Percentiles rank a stretch among this genome's conserved stretches.
Evolutionary conservation across 2,329 filamentous ascomycete species (phyloP).

Genomic region (Fusarium torulosum): DNA sequence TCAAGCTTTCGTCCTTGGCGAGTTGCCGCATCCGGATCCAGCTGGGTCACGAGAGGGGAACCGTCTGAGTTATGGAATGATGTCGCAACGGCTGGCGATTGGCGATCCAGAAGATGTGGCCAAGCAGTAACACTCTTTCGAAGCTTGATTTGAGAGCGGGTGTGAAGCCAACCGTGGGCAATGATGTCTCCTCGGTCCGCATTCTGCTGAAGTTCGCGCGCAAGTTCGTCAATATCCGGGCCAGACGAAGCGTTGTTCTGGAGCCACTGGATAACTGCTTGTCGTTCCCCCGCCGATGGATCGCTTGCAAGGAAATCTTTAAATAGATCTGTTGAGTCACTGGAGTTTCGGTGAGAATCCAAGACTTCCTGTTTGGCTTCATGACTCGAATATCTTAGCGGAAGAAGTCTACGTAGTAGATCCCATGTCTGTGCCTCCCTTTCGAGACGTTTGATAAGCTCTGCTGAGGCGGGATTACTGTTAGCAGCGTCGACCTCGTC

Average conservation of each 20-base stretch:
- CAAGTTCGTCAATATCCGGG: conserved; percentile 79
- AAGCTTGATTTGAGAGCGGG: conserved; percentile 88
- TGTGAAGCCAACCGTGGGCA: conserved; percentile 92
- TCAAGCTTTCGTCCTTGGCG: conserved; percentile 83
- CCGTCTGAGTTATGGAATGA: conserved; percentile 70
- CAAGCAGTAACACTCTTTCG: conserved; percentile 83
- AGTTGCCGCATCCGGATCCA: conserved; percentile 91
- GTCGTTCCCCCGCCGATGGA: conserved; percentile 79
- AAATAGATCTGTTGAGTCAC: conserved; percentile 60
- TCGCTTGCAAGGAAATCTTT: conserved; percentile 81
- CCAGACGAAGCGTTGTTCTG: conserved; percentile 79
- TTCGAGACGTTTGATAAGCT: conserved; percentile 69
- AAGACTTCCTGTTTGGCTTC: conserved; percentile 50
- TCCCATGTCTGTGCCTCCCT: conserved; percentile 93
- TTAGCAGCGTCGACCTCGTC: conserved; percentile 61
- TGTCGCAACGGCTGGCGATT: conserved; percentile 67
- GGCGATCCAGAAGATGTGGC: conserved; percentile 73
- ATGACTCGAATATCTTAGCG: conserved; percentile 70
- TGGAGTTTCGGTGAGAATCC: conserved; percentile 37
- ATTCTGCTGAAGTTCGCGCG: conserved; percentile 79
- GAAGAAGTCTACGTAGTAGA: conserved; percentile 79
- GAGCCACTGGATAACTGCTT: conserved; percentile 86
- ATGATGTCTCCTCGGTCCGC: conserved; percentile 85
- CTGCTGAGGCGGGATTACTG: conserved; percentile 43
- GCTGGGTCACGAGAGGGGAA: conserved; percentile 80